Evolutionary conservation across 2,329 filamentous ascomycete species (phyloP).

Genomic region (Stagonosporopsis chrysanthemi): DNA sequence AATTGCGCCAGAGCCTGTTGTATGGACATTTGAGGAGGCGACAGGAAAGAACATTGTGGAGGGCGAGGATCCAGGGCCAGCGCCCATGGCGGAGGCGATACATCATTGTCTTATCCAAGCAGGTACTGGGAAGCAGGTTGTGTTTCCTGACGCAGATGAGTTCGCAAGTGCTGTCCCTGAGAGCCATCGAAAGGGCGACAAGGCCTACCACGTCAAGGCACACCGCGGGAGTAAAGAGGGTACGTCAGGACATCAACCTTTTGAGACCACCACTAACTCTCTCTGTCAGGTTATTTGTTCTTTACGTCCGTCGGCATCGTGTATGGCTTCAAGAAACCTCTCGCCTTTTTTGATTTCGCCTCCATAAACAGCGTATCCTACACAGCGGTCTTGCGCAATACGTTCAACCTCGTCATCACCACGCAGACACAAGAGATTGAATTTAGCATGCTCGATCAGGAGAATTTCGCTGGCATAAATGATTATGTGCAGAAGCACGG

Average conservation of each 20-base stretch:
- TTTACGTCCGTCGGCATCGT: constrained; percentile 68
- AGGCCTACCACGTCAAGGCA: constrained; percentile 69
- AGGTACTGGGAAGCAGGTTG: constrained; percentile 55
- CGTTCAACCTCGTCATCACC: constrained; percentile 69
- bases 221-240: constrained; percentile 72
- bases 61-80: constrained; percentile 53
- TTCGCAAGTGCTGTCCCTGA: constrained; percentile 68
- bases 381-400: constrained; percentile 69
- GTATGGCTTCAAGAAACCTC: constrained; percentile 71
- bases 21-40: constrained; percentile 67
- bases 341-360: constrained; percentile 68
- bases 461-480: constrained; percentile 68
- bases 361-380: constrained; percentile 67
- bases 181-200: constrained; percentile 68
- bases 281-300: constrained; percentile 64
- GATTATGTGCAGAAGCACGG: constrained; percentile 67
- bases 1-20: constrained; percentile 60
- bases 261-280: constrained; percentile 21
- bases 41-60: constrained; percentile 53
- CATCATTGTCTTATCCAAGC: constrained; percentile 53
- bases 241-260: constrained; percentile 33
- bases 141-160: constrained; percentile 63
- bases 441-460: constrained; percentile 71
- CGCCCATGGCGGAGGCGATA: constrained; percentile 55
- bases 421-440: constrained; percentile 64